Base-by-base conservation (phyloP, 495 filamentous ascomycete genomes). In the Tirmania nivea region DNA sequence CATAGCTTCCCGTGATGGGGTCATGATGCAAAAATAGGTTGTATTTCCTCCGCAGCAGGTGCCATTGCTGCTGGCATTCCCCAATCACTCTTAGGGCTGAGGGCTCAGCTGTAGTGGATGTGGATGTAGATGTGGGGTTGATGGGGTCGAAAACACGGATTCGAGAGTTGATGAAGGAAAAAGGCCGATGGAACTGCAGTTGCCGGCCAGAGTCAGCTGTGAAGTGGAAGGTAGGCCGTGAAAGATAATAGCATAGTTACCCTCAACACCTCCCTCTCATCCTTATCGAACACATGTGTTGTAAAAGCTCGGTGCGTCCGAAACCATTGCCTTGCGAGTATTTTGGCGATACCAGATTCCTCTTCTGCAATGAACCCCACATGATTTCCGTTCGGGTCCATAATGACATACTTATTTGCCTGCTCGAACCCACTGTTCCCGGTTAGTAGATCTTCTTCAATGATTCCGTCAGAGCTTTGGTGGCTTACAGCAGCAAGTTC, bases 291-390 rank as follows among this genome's bases (percentile, higher is more conserved):
- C 10, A 84, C 75, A 67, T 83, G 77, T 11, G 80, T 80, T 34
- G 77, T 78, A 55, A 83, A 84, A 55, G 78, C 76, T 35, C 79
- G 67, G 57, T 82, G 78, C 3, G 80, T 83, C 35, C 69, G 69
- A 50, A 79, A 76, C 73, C 75, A 74, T 63, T 83, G 80, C 47
- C 80, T 67, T 45, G 74, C 71, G 62, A 83, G 67, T 54, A 73
- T 68, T 49, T 67, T 74, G 1, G 67, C 75, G 54, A 83, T 67
- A 0, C 79, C 77, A 52, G 73, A 70, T 52, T 81, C 80, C 57
- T 74, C 73, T 63, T 84, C 80, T 20, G 78, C 78, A 65, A 84
- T 75, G 57, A 78, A 83, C 14, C 80, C 80, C 50, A 84, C 69
- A 56, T 81, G 78, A 34, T 76, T 75, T 8, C 80, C 80, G 34